These are phyloP conservation scores for Massarina eburnea DNA, from an alignment of 2,329 filamentous ascomycete species.

Conservation along the genomic window DNA sequence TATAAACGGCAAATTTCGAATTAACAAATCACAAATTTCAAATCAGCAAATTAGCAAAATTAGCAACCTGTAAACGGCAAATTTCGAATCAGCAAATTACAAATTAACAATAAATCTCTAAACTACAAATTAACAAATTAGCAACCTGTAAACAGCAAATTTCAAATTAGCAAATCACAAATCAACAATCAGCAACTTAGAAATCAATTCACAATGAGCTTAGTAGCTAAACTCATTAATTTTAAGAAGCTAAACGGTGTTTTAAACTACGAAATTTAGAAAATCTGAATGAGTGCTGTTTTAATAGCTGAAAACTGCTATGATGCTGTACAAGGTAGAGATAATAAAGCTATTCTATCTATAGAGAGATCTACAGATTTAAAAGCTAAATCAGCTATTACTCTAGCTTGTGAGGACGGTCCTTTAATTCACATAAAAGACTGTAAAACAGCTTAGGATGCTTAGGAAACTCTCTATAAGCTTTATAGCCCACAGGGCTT, in stretches of 20 bases:
- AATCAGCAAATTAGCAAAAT: too few species aligned
- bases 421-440: slow-evolving; percentile 3
- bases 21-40: too few species aligned
- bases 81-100: too few species aligned
- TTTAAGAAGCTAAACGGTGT: neutral
- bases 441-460: neutral
- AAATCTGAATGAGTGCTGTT: neutral
- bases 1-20: too few species aligned
- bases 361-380: neutral
- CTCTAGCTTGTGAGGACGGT: slow-evolving; percentile 1
- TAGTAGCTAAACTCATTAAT: neutral
- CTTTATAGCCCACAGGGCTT: neutral
- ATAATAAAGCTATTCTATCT: neutral
- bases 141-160: too few species aligned
- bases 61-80: too few species aligned
- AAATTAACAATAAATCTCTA: too few species aligned
- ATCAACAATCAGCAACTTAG: too few species aligned
- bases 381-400: slow-evolving; percentile 2
- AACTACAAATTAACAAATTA: too few species aligned
- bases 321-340: neutral
- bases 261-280: slow-evolving; percentile 2
- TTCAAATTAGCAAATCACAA: too few species aligned
- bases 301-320: neutral
- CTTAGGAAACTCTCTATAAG: neutral
- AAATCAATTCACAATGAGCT: neutral